Evolutionary conservation across 768 basidiomycete genomes (phyloP).

Genomic region (Rhizopogon rudus): DNA sequence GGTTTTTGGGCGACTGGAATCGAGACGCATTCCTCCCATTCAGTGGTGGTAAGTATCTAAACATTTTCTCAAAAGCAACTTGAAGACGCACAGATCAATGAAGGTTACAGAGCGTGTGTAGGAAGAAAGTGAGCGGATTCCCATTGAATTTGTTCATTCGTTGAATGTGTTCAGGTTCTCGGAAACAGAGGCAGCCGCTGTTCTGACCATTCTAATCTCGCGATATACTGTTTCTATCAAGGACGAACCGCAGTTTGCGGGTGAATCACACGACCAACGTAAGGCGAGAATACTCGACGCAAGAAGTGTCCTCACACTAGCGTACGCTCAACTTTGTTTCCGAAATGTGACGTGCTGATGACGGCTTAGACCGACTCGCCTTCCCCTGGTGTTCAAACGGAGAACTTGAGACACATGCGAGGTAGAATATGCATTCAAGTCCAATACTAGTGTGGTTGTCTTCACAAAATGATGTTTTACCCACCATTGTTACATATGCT

Average conservation of each 20-base stretch:
- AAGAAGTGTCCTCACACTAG: conserved; percentile 35
- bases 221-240: conserved; percentile 44
- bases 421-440: too few relatives aligned
- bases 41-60: conserved; percentile 32
- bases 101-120: conserved; percentile 39
- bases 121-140: conserved; percentile 33
- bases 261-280: conserved; percentile 42
- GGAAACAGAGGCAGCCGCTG: conserved; percentile 49
- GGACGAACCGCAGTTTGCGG: conserved; percentile 44
- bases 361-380: conserved; percentile 1
- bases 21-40: conserved; percentile 53
- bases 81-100: conserved; percentile 3
- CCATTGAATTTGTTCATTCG: conserved; percentile 2
- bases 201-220: conserved; percentile 44
- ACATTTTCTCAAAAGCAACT: neutral
- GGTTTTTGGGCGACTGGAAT: conserved; percentile 51
- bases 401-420: neutral
- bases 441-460: neutral
- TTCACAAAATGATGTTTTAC: neutral
- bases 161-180: conserved; percentile 33
- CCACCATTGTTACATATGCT: too few relatives aligned
- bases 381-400: conserved; percentile 5
- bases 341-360: neutral
- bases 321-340: conserved; percentile 29
- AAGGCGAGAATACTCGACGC: conserved; percentile 36